These are phyloP conservation scores for Saccharum spontaneum DNA, from an alignment of 176 grass and related monocot genomes.

Conservation along the genomic window DNA sequence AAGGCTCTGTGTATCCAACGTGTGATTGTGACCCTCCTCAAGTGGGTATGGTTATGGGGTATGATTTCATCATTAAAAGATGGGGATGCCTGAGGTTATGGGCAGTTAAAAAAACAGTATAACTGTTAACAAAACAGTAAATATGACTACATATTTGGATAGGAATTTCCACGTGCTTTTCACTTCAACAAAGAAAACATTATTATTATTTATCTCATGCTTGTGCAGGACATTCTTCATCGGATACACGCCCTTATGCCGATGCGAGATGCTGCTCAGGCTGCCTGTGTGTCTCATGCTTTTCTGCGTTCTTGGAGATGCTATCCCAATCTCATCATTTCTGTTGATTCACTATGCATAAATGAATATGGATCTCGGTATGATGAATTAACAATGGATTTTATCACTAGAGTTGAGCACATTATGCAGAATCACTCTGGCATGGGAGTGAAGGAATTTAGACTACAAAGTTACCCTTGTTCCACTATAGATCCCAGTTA, in stretches of 20 bases:
- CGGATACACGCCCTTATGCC: conserved; percentile 4
- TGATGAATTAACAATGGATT: not conserved
- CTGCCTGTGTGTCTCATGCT: not conserved
- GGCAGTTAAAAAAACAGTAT: not conserved
- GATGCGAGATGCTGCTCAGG: conserved; percentile 10
- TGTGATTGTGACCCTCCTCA: not conserved
- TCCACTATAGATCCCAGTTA: not conserved
- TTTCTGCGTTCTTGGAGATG: conserved; percentile 11
- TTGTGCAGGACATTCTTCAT: not conserved
- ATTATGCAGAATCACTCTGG: conserved; percentile 18
- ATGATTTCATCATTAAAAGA: not conserved
- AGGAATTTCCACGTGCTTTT: not conserved
- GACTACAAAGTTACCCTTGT: not conserved
- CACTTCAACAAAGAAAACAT: not conserved
- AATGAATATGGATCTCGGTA: not conserved
- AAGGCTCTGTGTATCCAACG: not conserved
- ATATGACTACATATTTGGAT: too few relatives aligned
- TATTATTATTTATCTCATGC: not conserved
- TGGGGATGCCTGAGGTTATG: too few relatives aligned
- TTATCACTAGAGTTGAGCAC: conserved; percentile 9
- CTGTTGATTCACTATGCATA: not conserved
- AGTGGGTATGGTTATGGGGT: not conserved
- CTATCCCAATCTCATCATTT: conserved; percentile 3
- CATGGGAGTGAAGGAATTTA: conserved; percentile 5
- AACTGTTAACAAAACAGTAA: not conserved